Base-by-base conservation (phyloP, 805 yeast genomes). In the Nakazawaea holstii region DNA sequence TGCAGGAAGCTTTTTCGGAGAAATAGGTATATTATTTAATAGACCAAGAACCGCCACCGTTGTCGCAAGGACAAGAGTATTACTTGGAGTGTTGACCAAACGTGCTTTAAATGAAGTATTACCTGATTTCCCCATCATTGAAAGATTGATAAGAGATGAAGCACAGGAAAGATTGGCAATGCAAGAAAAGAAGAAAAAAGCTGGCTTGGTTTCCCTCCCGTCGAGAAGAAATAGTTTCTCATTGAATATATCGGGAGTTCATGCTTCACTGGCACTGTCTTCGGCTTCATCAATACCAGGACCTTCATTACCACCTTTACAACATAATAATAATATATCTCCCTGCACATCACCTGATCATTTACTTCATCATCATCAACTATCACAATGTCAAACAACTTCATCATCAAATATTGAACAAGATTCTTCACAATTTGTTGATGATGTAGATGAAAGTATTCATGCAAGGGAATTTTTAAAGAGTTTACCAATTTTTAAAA, bases 1-100 rank as follows among this genome's bases (percentile, higher is more conserved):
- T 3, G 73, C 82, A 4, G 92, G 92, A 2, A 72, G 82, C 17
- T 84, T 82, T 53, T 86, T 85, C 59, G 94, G 94, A 11, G 92
- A 86, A 57, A 84, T 85, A 46, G 92, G 92, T 8, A 83, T 85
- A 39, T 64, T 85, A 29, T 84, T 81, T 65, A 82, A 82, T 59
- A 67, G 91, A 43, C 90, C 91, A 15, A 68, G 92, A 54, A 84
- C 91, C 0, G 92, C 92, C 0, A 83, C 90, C 2, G 90, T 85
- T 11, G 79, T 84, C 20, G 84, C 91, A 3, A 65, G 83, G 51
- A 76, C 87, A 0, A 76, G 73, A 53, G 88, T 86, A 1, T 62
- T 86, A 43, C 68, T 82, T 6, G 90, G 88, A 1, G 84, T 84
- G 1, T 66, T 85, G 39, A 83, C 89, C 0, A 77, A 80, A 13